Conservation (phyloP, 768 basidiomycete species). For the Suillus subluteus region DNA sequence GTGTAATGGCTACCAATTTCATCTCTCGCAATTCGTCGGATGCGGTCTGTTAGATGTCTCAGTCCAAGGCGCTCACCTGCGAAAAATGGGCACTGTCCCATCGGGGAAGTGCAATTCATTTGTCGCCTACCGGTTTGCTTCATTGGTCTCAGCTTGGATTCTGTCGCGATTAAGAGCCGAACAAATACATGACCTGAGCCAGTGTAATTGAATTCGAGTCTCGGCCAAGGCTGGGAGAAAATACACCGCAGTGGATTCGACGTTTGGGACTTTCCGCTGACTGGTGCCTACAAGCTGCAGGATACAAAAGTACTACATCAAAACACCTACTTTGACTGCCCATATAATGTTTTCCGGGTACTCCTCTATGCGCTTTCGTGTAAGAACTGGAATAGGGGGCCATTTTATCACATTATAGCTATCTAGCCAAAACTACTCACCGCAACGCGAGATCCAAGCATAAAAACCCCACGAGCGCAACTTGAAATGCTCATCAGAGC, state of each 20-base stretch:
- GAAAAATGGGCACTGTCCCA: background rate
- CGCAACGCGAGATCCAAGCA: background rate
- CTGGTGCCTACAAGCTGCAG: background rate
- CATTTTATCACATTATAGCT: background rate
- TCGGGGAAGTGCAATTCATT: background rate
- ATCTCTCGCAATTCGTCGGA: background rate
- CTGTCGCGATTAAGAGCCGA: background rate
- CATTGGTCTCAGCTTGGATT: background rate
- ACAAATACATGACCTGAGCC: background rate
- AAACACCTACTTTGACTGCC: background rate
- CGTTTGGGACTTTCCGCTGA: background rate
- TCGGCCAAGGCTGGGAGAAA: background rate
- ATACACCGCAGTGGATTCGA: background rate
- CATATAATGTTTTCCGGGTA: background rate
- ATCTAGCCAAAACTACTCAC: background rate
- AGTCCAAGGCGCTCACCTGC: background rate
- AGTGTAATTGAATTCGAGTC: background rate
- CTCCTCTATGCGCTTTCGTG: background rate
- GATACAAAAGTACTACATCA: background rate
- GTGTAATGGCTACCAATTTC: background rate
- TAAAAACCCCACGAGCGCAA: background rate
- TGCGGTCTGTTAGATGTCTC: background rate
- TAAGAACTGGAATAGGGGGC: background rate
- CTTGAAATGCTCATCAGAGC: background rate
- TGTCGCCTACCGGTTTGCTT: background rate